phyloP scores from a whole-genome alignment of 169 alveolate genomes.

The Plasmodium adleri region DNA sequence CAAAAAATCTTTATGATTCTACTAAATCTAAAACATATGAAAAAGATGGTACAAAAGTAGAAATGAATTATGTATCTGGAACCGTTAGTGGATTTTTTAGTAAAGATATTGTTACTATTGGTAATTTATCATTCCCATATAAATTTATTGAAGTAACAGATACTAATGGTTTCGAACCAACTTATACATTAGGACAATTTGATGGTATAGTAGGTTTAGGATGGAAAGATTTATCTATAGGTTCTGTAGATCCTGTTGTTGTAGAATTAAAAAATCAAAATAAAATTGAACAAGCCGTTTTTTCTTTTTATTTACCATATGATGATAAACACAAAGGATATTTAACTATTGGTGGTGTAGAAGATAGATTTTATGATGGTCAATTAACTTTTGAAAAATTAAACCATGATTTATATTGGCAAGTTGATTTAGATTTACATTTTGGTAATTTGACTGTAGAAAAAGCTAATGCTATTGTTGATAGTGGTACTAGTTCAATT shows the following conservation, averaged over 20 bases:
- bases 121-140: conserved; percentile 36
- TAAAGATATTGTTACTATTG: conserved; percentile 80
- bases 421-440: conserved; percentile 25
- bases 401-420: conserved; percentile 69
- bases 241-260: conserved; percentile 49
- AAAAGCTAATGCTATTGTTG: conserved; percentile 51
- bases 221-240: conserved; percentile 75
- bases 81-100: conserved; percentile 82
- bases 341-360: conserved; percentile 72
- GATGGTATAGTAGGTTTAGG: conserved; percentile 80
- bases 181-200: conserved; percentile 14
- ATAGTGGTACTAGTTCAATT: conserved; percentile 70
- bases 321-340: conserved; percentile 32
- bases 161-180: conserved; percentile 57
- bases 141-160: conserved; percentile 79
- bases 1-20: conserved; percentile 79
- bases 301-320: conserved; percentile 52
- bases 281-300: conserved; percentile 50
- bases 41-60: conserved; percentile 79
- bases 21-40: conserved; percentile 81
- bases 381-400: conserved; percentile 53
- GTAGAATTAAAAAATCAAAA: conserved; percentile 54
- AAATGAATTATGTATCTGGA: conserved; percentile 86
- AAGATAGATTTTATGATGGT: conserved; percentile 58
- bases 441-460: conserved; percentile 32